Conservation (phyloP, 192 early-diverging fungal species). For the Podila minutissima region DNA sequence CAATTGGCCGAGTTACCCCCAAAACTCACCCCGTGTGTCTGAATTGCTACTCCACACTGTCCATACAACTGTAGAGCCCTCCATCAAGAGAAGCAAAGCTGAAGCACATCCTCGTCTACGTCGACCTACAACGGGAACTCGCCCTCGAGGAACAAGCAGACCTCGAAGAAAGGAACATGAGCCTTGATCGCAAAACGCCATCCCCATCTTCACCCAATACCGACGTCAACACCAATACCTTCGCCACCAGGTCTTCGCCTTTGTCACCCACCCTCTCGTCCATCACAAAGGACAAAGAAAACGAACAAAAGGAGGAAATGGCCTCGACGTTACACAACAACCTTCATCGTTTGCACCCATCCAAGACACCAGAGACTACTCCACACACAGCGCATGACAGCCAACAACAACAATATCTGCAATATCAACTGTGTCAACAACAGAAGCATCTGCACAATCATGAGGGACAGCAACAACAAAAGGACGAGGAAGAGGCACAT, state of each 20-base stretch:
- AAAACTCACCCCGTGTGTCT: too few species aligned
- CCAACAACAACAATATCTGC: constrained; percentile 4
- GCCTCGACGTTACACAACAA: neutral
- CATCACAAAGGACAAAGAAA: neutral
- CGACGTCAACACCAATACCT: neutral
- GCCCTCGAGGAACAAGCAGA: constrained; percentile 21
- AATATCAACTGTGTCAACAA: neutral
- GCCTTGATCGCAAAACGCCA: neutral
- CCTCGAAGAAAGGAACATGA: neutral
- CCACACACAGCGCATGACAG: constrained; percentile 3
- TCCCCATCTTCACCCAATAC: neutral
- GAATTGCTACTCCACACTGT: too few species aligned
- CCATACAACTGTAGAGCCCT: constrained; percentile 21
- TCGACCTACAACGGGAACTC: constrained; percentile 38
- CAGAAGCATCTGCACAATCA: constrained; percentile 3
- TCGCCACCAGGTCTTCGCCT: neutral
- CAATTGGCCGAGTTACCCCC: too few species aligned
- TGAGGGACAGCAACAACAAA: neutral
- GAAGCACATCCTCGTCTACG: constrained; percentile 34
- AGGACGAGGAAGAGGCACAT: neutral
- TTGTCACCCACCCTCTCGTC: neutral
- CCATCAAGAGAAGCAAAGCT: constrained; percentile 40
- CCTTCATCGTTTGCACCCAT: neutral
- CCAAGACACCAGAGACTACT: neutral
- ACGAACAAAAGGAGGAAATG: neutral